These are phyloP conservation scores for Mortierella claussenii DNA, from an alignment of 192 early-diverging fungal genomes.

Conservation along the genomic window DNA sequence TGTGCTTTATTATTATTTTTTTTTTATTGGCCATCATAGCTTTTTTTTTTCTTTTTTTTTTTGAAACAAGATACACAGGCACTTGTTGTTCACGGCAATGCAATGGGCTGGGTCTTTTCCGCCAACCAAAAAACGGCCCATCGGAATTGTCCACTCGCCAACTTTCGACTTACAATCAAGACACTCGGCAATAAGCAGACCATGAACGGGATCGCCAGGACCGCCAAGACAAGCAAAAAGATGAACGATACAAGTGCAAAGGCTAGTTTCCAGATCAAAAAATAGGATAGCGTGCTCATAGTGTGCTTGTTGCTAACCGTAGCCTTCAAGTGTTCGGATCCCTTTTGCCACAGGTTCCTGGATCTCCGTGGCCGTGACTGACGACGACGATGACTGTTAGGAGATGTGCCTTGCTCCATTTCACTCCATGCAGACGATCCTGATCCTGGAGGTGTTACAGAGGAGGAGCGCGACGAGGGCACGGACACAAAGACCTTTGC, in stretches of 20 bases:
- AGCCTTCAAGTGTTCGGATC: constrained; percentile 6
- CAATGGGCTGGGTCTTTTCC: constrained; percentile 27
- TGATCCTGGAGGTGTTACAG: background rate
- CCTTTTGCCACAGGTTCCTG: constrained; percentile 25
- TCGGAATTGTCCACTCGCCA: constrained; percentile 37
- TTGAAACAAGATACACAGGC: background rate
- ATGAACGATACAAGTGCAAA: constrained; percentile 31
- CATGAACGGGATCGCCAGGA: constrained; percentile 32
- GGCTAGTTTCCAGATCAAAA: constrained; percentile 34
- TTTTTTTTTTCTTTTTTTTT: constrained; percentile 1
- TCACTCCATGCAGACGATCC: background rate
- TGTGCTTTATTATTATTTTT: constrained; percentile 4
- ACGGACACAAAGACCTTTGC: constrained; percentile 14
- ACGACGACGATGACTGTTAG: no score
- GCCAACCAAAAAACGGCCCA: constrained; percentile 42
- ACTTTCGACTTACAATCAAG: constrained; percentile 12
- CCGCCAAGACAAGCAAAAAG: constrained; percentile 6
- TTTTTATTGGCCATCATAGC: background rate
- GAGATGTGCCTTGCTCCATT: background rate
- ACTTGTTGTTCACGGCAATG: constrained; percentile 3
- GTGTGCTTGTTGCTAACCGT: constrained; percentile 19
- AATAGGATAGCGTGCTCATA: constrained; percentile 22
- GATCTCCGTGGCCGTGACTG: background rate
- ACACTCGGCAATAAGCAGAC: constrained; percentile 33
- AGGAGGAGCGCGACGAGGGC: background rate